Evolutionary conservation across 805 yeast genomes (phyloP), one percentile per base, ranked within the genome.

Genomic region (Starmerella kuoi): DNA sequence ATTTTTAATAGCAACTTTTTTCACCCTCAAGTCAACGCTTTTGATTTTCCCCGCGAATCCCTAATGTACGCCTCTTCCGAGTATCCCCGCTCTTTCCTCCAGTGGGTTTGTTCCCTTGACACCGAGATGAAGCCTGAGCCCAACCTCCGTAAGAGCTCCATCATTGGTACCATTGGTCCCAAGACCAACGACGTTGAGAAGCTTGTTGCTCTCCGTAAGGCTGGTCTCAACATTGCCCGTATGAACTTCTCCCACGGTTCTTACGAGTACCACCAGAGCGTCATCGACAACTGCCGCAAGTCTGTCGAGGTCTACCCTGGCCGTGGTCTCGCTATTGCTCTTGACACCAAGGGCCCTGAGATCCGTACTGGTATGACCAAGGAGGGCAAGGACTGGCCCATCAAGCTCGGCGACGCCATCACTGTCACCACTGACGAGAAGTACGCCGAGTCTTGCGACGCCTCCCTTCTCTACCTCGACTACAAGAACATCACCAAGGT

Each of bases 201-300:
- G 55, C 69, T 91, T 61, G 84, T 78, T 58, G 74, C 76, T 63
- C 75, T 91, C 62, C 81, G 98, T 74, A 83, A 85, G 68, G 95
- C 96, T 50, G 98, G 98, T 62, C 74, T 91, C 57, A 91, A 88
- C 77, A 84, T 91, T 63, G 97, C 85, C 42, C 82, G 98, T 66
- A 86, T 91, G 96, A 91, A 91, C 79, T 91, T 91, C 72, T 84
- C 95, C 54, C 98, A 91, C 72, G 98, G 98, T 59, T 76, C 95
- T 40, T 79, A 91, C 70, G 96, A 87, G 60, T 91, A 91, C 77
- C 98, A 91, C 69, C 95, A 87, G 70, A 70, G 84, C 50, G 98
- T 91, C 59, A 71, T 91, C 65, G 96, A 88, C 75, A 88, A 91
- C 62, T 85, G 96, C 57, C 81, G 94, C 69, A 78, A 85, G 67